phyloP scores from a whole-genome alignment of 1,139 yeast genomes.

The Meyerozyma carpophila region DNA sequence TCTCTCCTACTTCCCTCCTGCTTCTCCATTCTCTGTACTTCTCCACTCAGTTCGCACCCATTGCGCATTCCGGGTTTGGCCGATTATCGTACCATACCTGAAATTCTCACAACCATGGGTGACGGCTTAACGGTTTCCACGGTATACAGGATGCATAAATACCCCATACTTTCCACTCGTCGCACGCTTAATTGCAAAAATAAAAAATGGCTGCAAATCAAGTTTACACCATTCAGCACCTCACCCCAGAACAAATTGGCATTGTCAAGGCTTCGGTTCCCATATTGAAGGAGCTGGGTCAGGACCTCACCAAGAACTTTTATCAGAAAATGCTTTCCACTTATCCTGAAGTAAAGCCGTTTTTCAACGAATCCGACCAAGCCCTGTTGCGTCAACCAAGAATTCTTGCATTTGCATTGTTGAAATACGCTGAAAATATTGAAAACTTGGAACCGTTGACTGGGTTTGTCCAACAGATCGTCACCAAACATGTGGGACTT shows the following conservation, averaged over 20 bases:
- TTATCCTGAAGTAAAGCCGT: conserved; percentile 51
- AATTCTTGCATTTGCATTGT: conserved; percentile 57
- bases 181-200: no score
- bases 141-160: no score
- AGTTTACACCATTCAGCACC: conserved; percentile 16
- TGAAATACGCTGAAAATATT: conserved; percentile 60
- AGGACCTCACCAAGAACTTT: conserved; percentile 47
- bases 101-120: no score
- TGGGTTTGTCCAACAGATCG: conserved; percentile 56
- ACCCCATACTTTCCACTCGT: no score
- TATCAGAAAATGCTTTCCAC: conserved; percentile 50
- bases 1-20: no score
- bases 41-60: no score
- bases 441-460: conserved; percentile 52
- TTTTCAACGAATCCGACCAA: conserved; percentile 60
- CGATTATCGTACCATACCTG: no score
- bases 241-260: conserved; percentile 25
- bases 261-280: conserved; percentile 56
- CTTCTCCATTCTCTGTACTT: no score
- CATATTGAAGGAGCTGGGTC: conserved; percentile 52
- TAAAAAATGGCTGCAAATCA: neutral
- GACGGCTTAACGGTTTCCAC: no score
- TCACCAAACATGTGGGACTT: conserved; percentile 61
- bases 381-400: conserved; percentile 52
- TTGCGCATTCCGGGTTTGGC: no score